These are phyloP conservation scores for Puccinia coronata DNA, from an alignment of 1,284 basidiomycete species.

Conservation along the genomic window DNA sequence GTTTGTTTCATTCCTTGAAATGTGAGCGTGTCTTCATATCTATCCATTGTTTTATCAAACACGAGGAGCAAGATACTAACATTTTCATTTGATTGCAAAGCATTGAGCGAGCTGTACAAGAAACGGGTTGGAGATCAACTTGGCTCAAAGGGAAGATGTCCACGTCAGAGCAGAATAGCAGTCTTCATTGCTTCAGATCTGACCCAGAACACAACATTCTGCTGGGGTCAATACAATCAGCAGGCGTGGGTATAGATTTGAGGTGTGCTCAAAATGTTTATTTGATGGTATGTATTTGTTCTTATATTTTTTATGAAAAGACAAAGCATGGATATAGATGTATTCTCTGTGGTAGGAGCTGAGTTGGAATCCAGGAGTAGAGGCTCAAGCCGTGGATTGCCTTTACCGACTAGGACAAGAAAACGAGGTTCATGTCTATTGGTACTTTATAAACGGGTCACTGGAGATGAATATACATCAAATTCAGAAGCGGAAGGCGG, in stretches of 20 bases:
- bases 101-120: neutral
- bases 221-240: neutral
- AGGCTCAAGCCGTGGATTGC: slow-evolving; percentile 7
- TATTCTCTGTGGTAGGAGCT: neutral
- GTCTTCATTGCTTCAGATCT: neutral
- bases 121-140: neutral
- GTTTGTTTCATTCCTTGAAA: neutral
- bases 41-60: neutral
- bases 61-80: neutral
- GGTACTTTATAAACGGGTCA: neutral
- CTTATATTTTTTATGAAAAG: neutral
- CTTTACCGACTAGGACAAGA: slow-evolving; percentile 1
- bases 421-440: neutral
- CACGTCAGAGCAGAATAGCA: neutral
- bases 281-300: slow-evolving; percentile 5
- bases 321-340: neutral
- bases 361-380: neutral
- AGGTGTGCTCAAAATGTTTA: slow-evolving; percentile 25
- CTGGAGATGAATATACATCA: slow-evolving; percentile 34
- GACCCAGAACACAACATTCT: neutral
- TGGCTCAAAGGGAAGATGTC: neutral
- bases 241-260: slow-evolving; percentile 13
- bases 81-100: neutral
- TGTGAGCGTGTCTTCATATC: too few relatives aligned
- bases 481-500: slow-evolving; percentile 1